Evolutionary conservation across 2,329 filamentous ascomycete genomes (phyloP), one percentile per base, ranked within the genome.

Genomic region (Gnomoniopsis sp.): DNA sequence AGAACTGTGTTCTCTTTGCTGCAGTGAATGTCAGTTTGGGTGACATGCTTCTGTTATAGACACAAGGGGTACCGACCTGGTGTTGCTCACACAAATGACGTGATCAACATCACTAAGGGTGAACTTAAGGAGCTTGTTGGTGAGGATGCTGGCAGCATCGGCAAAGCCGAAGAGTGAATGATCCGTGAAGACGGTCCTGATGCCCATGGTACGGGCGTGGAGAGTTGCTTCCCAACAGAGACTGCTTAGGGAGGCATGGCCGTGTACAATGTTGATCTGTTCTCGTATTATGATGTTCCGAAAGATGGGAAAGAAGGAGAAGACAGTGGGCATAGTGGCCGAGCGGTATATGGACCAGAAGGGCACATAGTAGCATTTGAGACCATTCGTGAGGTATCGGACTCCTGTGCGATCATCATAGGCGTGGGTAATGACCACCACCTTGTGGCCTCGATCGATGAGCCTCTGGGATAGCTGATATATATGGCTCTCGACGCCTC

Each of bases 1-100:
- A 99, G 83, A 7, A 98, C 95, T 0, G 95, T 99, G 69, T 99
- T 99, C 73, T 99, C 95, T 72, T 99, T 99, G 78, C 92, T 96
- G 63, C 2, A 41, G 2, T 19, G 38, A 21, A 3, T 33, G 63
- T 73, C 52, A 70, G 64, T 41, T n/a, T n/a, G n/a, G n/a, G n/a
- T n/a, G n/a, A n/a, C 19, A 34, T 43, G 6, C 11, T 22, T 17
- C 15, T 30, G 8, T 17, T 26, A n/a, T 22, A 21, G 14, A 11
- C 2, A 21, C 19, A 41, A 8, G 12, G 34, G n/a, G 48, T 23
- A 64, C 81, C 63, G 77, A 95, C 92, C 93, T 97, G 43, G 95
- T 99, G 78, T 99, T 93, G 74, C 92, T 97, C 67, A 99, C 95
- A 69, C 95, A 99, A 49, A 99, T 96, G 62, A 96, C 93, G 80